A percentile compares a stretch with the other conserved stretches of the same genome.
These are phyloP conservation scores for Brasilioporus rufonigricans DNA, from an alignment of 768 basidiomycete species.

Conservation along the genomic window DNA sequence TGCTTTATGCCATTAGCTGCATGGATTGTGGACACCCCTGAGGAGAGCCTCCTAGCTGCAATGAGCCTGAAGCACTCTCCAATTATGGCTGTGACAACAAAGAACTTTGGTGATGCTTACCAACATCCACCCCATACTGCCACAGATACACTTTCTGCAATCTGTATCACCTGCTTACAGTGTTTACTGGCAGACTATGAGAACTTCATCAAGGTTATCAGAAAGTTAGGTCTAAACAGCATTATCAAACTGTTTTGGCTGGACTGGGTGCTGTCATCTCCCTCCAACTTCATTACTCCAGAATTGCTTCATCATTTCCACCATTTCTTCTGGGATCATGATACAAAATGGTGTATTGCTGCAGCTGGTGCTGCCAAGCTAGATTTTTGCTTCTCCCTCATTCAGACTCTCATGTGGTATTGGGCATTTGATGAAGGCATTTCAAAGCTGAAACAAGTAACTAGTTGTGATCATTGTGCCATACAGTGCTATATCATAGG, in stretches of 20 bases:
- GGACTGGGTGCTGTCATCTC: not conserved
- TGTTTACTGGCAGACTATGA: not conserved
- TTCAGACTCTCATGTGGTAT: not conserved
- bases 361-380: not conserved
- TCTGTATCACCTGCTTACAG: not conserved
- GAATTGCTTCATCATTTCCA: slow-evolving; percentile 6
- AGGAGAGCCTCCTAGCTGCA: not conserved
- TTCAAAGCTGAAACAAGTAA: not conserved
- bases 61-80: not conserved
- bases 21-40: not conserved
- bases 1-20: not conserved
- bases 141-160: not conserved
- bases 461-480: not conserved
- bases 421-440: not conserved
- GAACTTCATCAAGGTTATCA: not conserved
- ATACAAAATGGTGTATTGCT: not conserved
- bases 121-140: not conserved
- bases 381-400: not conserved
- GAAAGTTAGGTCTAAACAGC: not conserved
- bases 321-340: not conserved
- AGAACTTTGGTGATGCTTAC: not conserved
- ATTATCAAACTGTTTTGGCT: not conserved
- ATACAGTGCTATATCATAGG: not conserved
- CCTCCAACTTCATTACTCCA: not conserved
- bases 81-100: not conserved